Base-by-base conservation (phyloP, 2,329 filamentous ascomycete genomes). In the Tothia fuscella region DNA sequence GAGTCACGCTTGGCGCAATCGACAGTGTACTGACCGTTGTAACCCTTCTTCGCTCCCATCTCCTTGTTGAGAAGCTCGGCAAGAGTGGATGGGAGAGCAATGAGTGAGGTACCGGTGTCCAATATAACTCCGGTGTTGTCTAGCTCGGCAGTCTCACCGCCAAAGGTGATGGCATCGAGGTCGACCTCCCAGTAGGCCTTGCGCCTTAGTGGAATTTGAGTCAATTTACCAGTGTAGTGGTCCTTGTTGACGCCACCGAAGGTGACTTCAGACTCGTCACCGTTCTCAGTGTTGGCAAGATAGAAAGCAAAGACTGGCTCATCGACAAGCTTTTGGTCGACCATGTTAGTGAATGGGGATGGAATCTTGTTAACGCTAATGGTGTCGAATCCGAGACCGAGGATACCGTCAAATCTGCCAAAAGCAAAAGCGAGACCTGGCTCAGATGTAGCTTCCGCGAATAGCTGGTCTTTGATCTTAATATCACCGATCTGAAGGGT, bases 131-230 rank as follows among this genome's bases (percentile, higher is more conserved):
- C 93, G 45, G 87, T 95, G 72, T 85, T 78, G 50, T 96, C 89
- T 50, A 96, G 79, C 63, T 94, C 82, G 47, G 88, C 88, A 51
- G 77, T 80, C 58, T 83, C 76, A 41, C 88, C 74, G 54, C 91
- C 93, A 50, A 95, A 86, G 43, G 82, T 78, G 66, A 98, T 91
- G 49, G 86, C 74, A 56, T 96, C 81, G 47, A 98, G 79, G 56
- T 96, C 88, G 43, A 98, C 89, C 74, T 98, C 91, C 91, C 91
- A 98, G 76, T 98, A 98, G 38, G 91, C 91, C 81, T 96, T 96
- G 62, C 91, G 85, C 64, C 91, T 85, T 53, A 98, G 77, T 42
- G 91, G 91, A 52, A 98, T 86, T 64, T 87, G 93, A 60, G 80
- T 84, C 56, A 98, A 75, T 64, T 96, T 80, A 57, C 91, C 91